Evolutionary conservation across 352 stramenopile species (phyloP), one percentile per base, ranked within the genome.

Genomic region (Aphanomyces euteiches): DNA sequence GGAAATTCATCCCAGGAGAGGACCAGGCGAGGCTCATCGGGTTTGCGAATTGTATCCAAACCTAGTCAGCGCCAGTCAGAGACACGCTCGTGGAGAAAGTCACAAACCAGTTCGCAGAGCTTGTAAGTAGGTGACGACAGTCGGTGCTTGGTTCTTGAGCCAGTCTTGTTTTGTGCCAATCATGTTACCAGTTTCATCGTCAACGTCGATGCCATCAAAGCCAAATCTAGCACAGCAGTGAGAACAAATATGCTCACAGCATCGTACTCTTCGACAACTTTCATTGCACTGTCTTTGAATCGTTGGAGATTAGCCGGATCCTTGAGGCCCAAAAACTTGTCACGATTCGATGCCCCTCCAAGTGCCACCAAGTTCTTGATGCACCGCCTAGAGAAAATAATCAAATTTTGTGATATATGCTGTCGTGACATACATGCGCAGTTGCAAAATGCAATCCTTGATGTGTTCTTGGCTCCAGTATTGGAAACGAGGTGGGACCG

Each of bases 181-280:
- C 50, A 60, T 57, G 50, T 69, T 69, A 19, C 90, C 85, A 0
- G 81, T 88, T 77, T 93, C 85, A 61, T 93, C 82, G 64, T 93
- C 85, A 3, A 93, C 74, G 59, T 93, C 85, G 21, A 93, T 45
- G 7, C 85, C 85, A n/a, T 87, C 80, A 61, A 93, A 90, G 8
- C 72, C 80, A 61, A 90, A 93, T 60, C 63, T 69, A 61, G 6
- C 5, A 21, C 38, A 21, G 21, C 56, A 13, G 7, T 15, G 56
- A 13, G 28, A 13, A 8, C 8, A 58, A 39, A n/a, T 3, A 67
- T 58, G 13, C 15, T 10, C 28, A 7, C 7, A 57, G 38, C 19
- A 19, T 12, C 50, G 21, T 65, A 69, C 63, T 60, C 41, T 36
- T 69, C 12, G 13, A 69, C 8, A 63, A 69, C 50, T 57, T 50